phyloP scores from a whole-genome alignment of 129 eudicot genomes.

The Heracleum sosnowskyi region DNA sequence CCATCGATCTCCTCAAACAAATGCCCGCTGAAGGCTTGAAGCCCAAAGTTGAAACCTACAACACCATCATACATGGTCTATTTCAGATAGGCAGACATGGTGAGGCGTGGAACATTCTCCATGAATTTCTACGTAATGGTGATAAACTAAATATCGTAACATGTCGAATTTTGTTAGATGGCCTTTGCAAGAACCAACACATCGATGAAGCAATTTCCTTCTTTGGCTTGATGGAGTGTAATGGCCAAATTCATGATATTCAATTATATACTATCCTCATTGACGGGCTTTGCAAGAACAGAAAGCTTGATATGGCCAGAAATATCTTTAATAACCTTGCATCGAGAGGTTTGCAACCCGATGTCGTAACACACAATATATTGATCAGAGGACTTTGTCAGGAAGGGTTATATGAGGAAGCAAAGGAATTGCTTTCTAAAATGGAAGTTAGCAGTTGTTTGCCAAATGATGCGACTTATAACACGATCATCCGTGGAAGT shows the following conservation, averaged over 20 bases:
- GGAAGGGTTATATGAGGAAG: slow-evolving; percentile 27
- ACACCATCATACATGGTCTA: slow-evolving; percentile 26
- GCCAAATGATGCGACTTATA: slow-evolving; percentile 25
- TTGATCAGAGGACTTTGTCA: slow-evolving; percentile 34
- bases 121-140: slow-evolving; percentile 20
- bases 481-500: slow-evolving; percentile 26
- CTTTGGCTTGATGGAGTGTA: slow-evolving; percentile 14
- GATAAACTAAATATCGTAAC: slow-evolving; percentile 19
- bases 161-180: slow-evolving; percentile 31
- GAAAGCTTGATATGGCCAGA: slow-evolving; percentile 18
- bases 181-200: slow-evolving; percentile 29
- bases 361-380: slow-evolving; percentile 15
- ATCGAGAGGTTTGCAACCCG: slow-evolving; percentile 23
- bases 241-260: slow-evolving; percentile 19
- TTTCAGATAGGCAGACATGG: slow-evolving; percentile 18
- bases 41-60: slow-evolving; percentile 21
- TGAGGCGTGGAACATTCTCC: slow-evolving; percentile 22
- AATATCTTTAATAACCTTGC: slow-evolving; percentile 20
- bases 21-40: background rate
- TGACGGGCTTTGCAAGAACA: slow-evolving; percentile 24
- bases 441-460: slow-evolving; percentile 30
- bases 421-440: slow-evolving; percentile 23
- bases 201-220: slow-evolving; percentile 31
- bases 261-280: slow-evolving; percentile 23
- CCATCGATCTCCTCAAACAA: background rate